Evolutionary conservation across 345 rosid species (phyloP).

Genomic region (Linum usitatissimum): DNA sequence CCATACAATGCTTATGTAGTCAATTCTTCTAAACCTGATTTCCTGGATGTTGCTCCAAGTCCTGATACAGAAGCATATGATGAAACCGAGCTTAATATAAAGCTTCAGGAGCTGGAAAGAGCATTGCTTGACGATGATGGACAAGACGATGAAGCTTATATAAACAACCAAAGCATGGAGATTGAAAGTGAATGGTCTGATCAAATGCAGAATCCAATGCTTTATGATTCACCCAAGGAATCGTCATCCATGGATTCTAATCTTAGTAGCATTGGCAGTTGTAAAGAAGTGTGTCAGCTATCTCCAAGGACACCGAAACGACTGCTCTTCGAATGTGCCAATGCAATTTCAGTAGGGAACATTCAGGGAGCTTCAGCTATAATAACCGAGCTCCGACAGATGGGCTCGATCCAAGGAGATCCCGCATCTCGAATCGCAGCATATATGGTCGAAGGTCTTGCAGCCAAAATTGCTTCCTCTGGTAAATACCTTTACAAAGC

Average conservation of each 20-base stretch:
- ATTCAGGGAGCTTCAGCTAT: conserved; percentile 47
- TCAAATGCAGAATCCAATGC: conserved; percentile 29
- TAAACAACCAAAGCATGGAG: conserved; percentile 53
- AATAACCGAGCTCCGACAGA: conserved; percentile 61
- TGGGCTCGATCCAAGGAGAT: conserved; percentile 87
- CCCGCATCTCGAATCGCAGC: conserved; percentile 93
- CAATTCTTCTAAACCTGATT: conserved; percentile 29
- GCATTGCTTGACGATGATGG: conserved; percentile 55
- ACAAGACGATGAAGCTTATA: conserved; percentile 32
- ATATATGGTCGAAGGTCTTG: conserved; percentile 97
- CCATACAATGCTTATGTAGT: conserved; percentile 31
- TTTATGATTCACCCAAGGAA: conserved; percentile 74
- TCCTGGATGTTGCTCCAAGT: conserved; percentile 29
- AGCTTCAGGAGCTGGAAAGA: conserved; percentile 83
- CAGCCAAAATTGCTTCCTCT: conserved; percentile 85
- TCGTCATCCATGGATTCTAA: conserved; percentile 69
- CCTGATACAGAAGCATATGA: conserved; percentile 42
- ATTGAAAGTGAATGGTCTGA: conserved; percentile 76
- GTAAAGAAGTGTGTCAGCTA: conserved; percentile 52
- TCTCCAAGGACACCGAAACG: conserved; percentile 48
- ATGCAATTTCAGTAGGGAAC: conserved; percentile 55
- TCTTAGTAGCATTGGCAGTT: conserved; percentile 47
- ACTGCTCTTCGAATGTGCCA: conserved; percentile 70
- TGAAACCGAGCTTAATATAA: conserved; percentile 51
- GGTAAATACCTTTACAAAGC: conserved; percentile 80